These are phyloP conservation scores for Hymenoscyphus repandus DNA, from an alignment of 2,329 filamentous ascomycete species.

Conservation along the genomic window DNA sequence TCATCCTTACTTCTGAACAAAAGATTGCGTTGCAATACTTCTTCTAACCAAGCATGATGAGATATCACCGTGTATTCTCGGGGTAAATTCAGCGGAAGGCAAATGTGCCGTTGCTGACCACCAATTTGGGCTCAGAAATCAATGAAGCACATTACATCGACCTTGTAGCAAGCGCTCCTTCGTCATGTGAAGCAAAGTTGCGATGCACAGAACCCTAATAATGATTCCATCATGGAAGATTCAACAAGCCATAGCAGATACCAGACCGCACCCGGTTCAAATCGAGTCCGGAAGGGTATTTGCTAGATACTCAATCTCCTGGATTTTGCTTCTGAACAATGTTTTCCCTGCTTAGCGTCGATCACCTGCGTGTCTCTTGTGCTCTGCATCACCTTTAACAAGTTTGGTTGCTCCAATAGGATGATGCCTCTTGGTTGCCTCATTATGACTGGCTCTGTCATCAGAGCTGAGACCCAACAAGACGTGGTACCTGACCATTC, in stretches of 20 bases:
- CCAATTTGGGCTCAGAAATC: neutral
- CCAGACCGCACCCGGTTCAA: too few species aligned
- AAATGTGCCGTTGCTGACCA: neutral
- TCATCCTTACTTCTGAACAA: too few species aligned
- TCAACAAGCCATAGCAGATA: too few species aligned
- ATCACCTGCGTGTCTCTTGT: neutral
- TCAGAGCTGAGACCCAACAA: neutral
- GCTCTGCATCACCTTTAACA: neutral
- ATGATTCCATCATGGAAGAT: too few species aligned
- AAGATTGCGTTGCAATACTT: neutral
- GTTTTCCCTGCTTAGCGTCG: neutral
- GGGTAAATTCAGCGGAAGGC: neutral
- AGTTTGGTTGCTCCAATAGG: neutral
- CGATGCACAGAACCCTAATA: too few species aligned
- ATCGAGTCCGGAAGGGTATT: neutral
- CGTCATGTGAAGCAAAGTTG: too few species aligned
- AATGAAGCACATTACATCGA: neutral
- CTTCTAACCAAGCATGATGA: neutral
- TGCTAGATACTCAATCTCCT: neutral
- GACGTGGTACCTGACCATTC: neutral
- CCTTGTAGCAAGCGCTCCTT: neutral
- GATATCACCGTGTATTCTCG: neutral
- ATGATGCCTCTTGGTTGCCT: neutral
- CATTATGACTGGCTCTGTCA: neutral
- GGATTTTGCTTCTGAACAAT: neutral